Base-by-base conservation (phyloP, 2,329 filamentous ascomycete genomes). In the Elsinoe perseae region DNA sequence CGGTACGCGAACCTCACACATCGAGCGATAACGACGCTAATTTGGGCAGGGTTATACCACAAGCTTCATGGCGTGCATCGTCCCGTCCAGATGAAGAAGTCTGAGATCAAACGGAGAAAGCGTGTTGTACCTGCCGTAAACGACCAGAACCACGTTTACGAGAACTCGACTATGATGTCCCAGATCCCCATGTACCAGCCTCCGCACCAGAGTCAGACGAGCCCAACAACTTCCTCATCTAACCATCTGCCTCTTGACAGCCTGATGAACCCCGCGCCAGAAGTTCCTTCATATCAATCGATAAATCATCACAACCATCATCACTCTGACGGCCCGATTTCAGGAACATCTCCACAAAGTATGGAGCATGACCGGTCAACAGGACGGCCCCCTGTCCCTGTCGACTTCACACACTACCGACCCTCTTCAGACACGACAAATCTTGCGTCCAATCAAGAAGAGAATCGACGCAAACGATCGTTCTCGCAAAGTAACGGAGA, bases 31-130 rank as follows among this genome's bases (percentile, higher is more conserved):
- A 34, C 50, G 12, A 56, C 20, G 34, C 56, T 56, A 62, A 65
- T 40, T 64, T 50, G 48, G 40, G 25, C 62, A 95, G 90, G 92
- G 3, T 76, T 98, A 2, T 98, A 98, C 70, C 90, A 95, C 75
- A 97, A 97, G 71, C 82, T 98, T 2, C 93, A 98, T 68, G 91
- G 91, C 56, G 84, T 90, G 27, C 92, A 96, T 70, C 82, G 93
- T 40, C 93, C 93, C 0, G 89, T 93, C 4, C 89, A 89, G n/a
- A 97, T 98, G 93, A 98, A 97, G 72, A 97, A 96, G 71, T 87
- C 89, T 2, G 87, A 95, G 23, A 98, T 98, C 70, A 97, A 98
- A 72, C 83, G 93, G 60, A 81, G 93, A 59, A 97, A 97, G 77
- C 85, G 93, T 58, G 90, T 97, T 4, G 91, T 97, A 42, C 91